phyloP scores from a whole-genome alignment of 2,329 filamentous ascomycete genomes.

The Colletotrichum lentis region DNA sequence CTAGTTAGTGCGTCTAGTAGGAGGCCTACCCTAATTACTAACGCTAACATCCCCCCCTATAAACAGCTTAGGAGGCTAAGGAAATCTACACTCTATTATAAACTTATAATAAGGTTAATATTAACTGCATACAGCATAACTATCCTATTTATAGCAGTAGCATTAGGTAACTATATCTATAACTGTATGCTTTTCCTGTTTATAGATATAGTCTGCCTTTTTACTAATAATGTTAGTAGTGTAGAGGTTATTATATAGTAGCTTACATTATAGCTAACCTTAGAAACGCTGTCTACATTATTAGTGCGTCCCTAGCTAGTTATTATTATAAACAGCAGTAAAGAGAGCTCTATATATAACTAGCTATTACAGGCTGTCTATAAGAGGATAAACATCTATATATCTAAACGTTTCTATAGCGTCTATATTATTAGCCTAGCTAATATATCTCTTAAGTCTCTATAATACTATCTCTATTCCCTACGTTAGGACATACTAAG shows the following conservation, averaged over 20 bases:
- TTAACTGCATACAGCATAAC: background rate
- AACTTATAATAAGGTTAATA: background rate
- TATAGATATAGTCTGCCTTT: conserved; percentile 13
- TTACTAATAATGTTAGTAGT: conserved; percentile 11
- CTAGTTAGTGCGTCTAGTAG: too few species aligned
- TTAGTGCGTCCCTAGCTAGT: conserved; percentile 4
- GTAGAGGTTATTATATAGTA: conserved; percentile 4
- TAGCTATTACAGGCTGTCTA: background rate
- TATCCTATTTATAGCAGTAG: background rate
- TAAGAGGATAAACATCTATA: background rate
- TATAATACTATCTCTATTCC: background rate
- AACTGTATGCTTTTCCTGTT: conserved; percentile 19
- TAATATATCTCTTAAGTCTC: background rate
- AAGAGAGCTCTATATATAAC: background rate
- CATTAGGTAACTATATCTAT: conserved; percentile 4
- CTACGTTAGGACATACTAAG: background rate
- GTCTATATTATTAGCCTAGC: conserved; percentile 6
- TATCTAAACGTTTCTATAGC: background rate
- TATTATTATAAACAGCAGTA: background rate
- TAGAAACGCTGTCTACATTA: background rate
- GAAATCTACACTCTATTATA: too few species aligned
- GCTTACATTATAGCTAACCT: conserved; percentile 1
- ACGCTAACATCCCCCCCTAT: too few species aligned
- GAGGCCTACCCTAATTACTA: too few species aligned
- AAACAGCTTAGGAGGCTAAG: too few species aligned